A percentile compares a stretch with the other conserved stretches of the same genome.
These are phyloP conservation scores for Schizophyllum amplum DNA, from an alignment of 1,284 basidiomycete species.

Conservation along the genomic window DNA sequence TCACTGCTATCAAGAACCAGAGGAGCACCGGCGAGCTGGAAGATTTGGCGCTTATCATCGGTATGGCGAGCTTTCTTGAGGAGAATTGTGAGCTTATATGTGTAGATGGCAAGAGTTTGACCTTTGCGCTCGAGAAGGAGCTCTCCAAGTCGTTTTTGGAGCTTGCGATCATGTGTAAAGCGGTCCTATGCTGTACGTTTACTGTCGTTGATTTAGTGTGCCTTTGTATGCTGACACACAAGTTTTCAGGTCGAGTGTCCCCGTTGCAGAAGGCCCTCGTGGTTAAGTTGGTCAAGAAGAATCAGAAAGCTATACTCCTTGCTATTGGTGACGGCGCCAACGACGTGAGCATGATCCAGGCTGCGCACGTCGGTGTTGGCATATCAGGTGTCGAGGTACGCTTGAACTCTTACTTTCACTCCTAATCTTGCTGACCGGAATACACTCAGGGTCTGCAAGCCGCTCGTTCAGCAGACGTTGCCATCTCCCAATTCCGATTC, in stretches of 20 bases:
- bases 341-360: conserved; percentile 96
- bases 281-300: conserved; percentile 98
- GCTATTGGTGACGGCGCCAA: conserved; percentile 98
- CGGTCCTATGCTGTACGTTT: conserved; percentile 88
- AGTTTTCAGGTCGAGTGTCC: conserved; percentile 78
- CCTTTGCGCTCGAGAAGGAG: conserved; percentile 90
- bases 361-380: conserved; percentile 95
- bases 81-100: neutral
- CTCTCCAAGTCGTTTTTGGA: conserved; percentile 87
- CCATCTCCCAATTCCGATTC: conserved; percentile 97
- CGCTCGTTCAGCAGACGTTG: conserved; percentile 92
- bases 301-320: conserved; percentile 83
- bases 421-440: neutral
- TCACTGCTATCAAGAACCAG: conserved; percentile 91
- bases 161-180: conserved; percentile 97
- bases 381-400: conserved; percentile 93
- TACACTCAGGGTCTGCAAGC: conserved; percentile 82
- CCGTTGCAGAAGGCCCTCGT: conserved; percentile 97
- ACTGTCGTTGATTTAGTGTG: no score
- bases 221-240: no score
- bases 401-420: conserved; percentile 7
- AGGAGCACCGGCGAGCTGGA: conserved; percentile 86
- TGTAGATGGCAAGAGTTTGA: conserved; percentile 89
- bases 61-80: conserved; percentile 32
- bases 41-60: conserved; percentile 92